Conservation (phyloP, 768 basidiomycete genomes). For the Amanita muscaria region DNA sequence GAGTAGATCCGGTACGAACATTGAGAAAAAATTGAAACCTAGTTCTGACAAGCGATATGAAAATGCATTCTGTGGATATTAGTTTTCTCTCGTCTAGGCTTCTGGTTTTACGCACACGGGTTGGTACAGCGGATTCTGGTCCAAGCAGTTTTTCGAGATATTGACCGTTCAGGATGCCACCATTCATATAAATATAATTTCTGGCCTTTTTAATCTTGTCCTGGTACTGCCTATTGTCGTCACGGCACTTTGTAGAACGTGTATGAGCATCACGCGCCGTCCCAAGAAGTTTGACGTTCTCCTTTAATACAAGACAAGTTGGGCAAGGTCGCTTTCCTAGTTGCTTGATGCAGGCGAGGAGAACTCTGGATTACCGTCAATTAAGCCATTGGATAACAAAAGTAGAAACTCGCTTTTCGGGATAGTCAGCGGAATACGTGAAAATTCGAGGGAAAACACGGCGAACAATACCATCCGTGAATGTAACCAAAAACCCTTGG, state of each 20-base stretch:
- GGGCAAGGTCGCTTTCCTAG: constrained; percentile 29
- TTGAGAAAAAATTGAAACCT: constrained; percentile 21
- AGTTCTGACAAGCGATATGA: constrained; percentile 10
- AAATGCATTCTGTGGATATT: constrained; percentile 17
- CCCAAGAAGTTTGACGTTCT: constrained; percentile 22
- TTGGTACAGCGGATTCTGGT: constrained; percentile 17
- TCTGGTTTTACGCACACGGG: constrained; percentile 14
- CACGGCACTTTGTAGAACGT: constrained; percentile 7
- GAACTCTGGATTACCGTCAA: constrained; percentile 13
- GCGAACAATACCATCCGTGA: constrained; percentile 21
- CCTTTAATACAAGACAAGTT: constrained; percentile 21
- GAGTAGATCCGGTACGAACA: constrained; percentile 20
- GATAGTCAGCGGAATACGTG: constrained; percentile 31
- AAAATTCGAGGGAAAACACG: constrained; percentile 26
- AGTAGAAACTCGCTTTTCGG: constrained; percentile 25
- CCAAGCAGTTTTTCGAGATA: constrained; percentile 15
- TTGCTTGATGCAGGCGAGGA: constrained; percentile 24
- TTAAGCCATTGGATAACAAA: background rate
- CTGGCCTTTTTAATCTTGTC: constrained; percentile 14
- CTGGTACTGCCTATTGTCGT: background rate
- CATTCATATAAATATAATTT: constrained; percentile 16
- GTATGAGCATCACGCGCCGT: constrained; percentile 13
- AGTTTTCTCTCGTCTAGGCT: constrained; percentile 17
- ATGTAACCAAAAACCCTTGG: constrained; percentile 24
- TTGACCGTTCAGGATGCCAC: constrained; percentile 14